Evolutionary conservation across 805 yeast genomes (phyloP).

Genomic region (Pichia cabralensis): DNA sequence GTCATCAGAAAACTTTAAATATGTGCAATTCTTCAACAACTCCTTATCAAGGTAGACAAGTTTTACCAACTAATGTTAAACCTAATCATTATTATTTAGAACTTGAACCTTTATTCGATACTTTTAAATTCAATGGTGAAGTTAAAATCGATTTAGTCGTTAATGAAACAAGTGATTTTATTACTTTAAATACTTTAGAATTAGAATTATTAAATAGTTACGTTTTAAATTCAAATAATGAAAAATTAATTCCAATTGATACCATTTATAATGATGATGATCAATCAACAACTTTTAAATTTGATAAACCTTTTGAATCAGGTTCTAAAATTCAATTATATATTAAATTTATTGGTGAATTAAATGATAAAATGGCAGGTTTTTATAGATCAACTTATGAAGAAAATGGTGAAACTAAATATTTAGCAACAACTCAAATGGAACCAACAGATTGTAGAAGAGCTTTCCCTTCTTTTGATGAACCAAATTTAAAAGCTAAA

Average conservation of each 20-base stretch:
- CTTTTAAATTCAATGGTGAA: conserved; percentile 41
- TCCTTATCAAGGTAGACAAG: conserved; percentile 17
- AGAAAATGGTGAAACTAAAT: conserved; percentile 31
- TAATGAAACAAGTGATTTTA: conserved; percentile 32
- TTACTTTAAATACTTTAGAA: conserved; percentile 35
- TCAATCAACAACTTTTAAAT: conserved; percentile 57
- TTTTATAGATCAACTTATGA: conserved; percentile 44
- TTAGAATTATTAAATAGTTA: conserved; percentile 18
- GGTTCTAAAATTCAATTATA: conserved; percentile 24
- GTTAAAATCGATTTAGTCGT: conserved; percentile 44
- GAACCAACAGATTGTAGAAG: conserved; percentile 54
- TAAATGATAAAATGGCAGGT: conserved; percentile 50
- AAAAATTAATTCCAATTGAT: conserved; percentile 14
- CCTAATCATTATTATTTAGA: conserved; percentile 71
- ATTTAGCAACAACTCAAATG: conserved; percentile 47
- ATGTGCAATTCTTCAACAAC: conserved; percentile 3
- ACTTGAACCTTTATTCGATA: conserved; percentile 28
- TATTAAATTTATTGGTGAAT: conserved; percentile 33
- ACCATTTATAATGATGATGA: conserved; percentile 34
- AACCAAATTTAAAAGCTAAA: conserved; percentile 48
- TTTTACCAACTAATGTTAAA: conserved; percentile 41
- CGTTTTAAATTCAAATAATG: conserved; percentile 11
- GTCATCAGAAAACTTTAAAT: conserved; percentile 2
- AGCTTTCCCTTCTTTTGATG: conserved; percentile 51
- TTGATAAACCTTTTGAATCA: conserved; percentile 28